Conservation (phyloP, 768 basidiomycete genomes). For the Suillus placidus region DNA sequence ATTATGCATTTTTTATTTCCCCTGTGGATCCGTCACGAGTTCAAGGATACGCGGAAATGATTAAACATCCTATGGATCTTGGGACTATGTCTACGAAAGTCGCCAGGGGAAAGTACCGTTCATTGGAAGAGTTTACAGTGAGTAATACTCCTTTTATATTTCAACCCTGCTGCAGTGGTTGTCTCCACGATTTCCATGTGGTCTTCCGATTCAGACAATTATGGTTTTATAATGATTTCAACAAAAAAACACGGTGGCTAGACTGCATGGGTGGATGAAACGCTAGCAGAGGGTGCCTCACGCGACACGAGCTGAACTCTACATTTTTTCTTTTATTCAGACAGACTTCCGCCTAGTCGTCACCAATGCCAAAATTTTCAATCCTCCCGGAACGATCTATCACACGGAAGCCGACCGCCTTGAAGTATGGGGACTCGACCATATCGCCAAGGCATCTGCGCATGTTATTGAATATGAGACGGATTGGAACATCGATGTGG, state of each 20-base stretch:
- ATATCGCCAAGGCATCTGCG: slow-evolving; percentile 67
- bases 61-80: slow-evolving; percentile 91
- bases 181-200: not conserved
- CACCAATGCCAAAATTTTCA: slow-evolving; percentile 74
- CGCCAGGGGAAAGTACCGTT: slow-evolving; percentile 72
- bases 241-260: not conserved
- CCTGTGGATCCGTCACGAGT: slow-evolving; percentile 67
- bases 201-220: not conserved
- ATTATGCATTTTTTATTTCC: slow-evolving; percentile 79
- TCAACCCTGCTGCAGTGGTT: not conserved
- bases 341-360: slow-evolving; percentile 74
- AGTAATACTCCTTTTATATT: slow-evolving; percentile 27
- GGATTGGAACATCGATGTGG: slow-evolving; percentile 83
- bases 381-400: slow-evolving; percentile 74
- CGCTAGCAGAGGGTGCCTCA: not conserved
- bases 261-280: not conserved
- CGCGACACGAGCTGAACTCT: slow-evolving; percentile 17
- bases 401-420: slow-evolving; percentile 73
- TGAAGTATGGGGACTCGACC: slow-evolving; percentile 71
- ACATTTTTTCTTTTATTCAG: slow-evolving; percentile 34
- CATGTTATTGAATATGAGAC: slow-evolving; percentile 83
- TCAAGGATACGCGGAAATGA: slow-evolving; percentile 63
- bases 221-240: not conserved
- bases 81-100: slow-evolving; percentile 85
- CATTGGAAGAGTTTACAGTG: slow-evolving; percentile 79